Base-by-base conservation (phyloP, 441 rosid species). In the Erysimum cheiri region DNA sequence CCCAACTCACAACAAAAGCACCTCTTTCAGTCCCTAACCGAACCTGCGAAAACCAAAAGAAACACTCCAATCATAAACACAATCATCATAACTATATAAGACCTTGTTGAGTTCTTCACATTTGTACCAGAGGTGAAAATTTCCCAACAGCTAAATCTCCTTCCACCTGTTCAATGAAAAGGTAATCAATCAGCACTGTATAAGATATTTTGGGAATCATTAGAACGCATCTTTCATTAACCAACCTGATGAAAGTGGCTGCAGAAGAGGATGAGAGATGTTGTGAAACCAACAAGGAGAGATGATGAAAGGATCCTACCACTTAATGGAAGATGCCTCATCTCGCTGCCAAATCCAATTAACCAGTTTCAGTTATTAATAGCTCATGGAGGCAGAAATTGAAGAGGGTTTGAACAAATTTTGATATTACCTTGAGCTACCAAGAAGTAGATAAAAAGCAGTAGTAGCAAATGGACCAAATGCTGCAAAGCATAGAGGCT, bases 211-310 rank as follows among this genome's bases (percentile, higher is more conserved):
- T 2, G 0, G 4, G 17, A 32, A 14, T 35, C 43, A 53, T 7
- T 39, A 74, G 6, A 44, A 22, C 6, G 1, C 2, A 1, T 24
- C 54, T 56, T 53, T 22, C 1, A 15, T 19, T 22, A 47, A 61
- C 56, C n/a, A 69, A 90, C 96, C 91, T 88, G 98, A 76, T 93
- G 92, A 77, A 93, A 93, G 71, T 93, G 98, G 77, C 98, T 93
- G 50, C 98, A 88, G 54, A 93, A 91, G 63, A 91, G 96, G 77
- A 93, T 93, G 50, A 93, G 82, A 56, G 93, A 66, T 46, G 98
- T 93, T 3, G 97, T 91, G 63, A 89, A 66, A 70, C 98, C 96
- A 72, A 93, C 91, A 40, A 93, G 87, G 26, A 89, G 13, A 8
- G 97, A 89, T 44, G 83, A 80, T 22, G 87, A 82, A 70, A 93